Conservation (phyloP, 2,329 filamentous ascomycete genomes). For the Alternaria solani region DNA sequence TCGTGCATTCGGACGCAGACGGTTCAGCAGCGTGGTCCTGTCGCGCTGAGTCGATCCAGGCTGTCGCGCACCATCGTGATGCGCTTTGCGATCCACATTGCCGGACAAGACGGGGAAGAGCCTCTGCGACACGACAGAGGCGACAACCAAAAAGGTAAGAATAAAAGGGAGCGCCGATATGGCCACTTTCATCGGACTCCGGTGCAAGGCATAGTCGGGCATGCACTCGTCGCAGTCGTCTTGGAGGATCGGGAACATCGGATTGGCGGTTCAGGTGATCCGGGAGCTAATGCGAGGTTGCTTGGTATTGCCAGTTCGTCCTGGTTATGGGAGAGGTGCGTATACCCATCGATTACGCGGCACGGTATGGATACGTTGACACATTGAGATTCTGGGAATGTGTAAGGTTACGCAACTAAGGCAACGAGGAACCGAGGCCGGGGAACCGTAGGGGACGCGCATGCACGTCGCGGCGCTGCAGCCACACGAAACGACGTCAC, state of each 20-base stretch:
- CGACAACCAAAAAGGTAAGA: slow-evolving; percentile 71
- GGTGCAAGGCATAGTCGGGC: slow-evolving; percentile 58
- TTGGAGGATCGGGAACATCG: slow-evolving; percentile 49
- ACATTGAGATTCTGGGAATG: slow-evolving; percentile 9
- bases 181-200: slow-evolving; percentile 60
- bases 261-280: slow-evolving; percentile 14
- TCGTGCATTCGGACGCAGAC: slow-evolving; percentile 49
- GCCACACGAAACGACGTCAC: slow-evolving; percentile 33
- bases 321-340: slow-evolving; percentile 21
- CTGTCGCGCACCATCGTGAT: slow-evolving; percentile 68
- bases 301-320: slow-evolving; percentile 31
- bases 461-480: slow-evolving; percentile 24
- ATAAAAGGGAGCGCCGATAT: slow-evolving; percentile 74
- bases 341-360: slow-evolving; percentile 37
- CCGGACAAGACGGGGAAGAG: slow-evolving; percentile 77
- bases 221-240: slow-evolving; percentile 66
- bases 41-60: slow-evolving; percentile 51
- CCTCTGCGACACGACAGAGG: slow-evolving; percentile 69
- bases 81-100: slow-evolving; percentile 63
- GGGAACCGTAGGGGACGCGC: slow-evolving; percentile 21
- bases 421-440: slow-evolving; percentile 15
- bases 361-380: slow-evolving; percentile 19
- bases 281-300: slow-evolving; percentile 16
- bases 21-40: slow-evolving; percentile 41
- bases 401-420: slow-evolving; percentile 13